phyloP scores from a whole-genome alignment of 2,329 filamentous ascomycete species.

The Colletotrichum graminicola region DNA sequence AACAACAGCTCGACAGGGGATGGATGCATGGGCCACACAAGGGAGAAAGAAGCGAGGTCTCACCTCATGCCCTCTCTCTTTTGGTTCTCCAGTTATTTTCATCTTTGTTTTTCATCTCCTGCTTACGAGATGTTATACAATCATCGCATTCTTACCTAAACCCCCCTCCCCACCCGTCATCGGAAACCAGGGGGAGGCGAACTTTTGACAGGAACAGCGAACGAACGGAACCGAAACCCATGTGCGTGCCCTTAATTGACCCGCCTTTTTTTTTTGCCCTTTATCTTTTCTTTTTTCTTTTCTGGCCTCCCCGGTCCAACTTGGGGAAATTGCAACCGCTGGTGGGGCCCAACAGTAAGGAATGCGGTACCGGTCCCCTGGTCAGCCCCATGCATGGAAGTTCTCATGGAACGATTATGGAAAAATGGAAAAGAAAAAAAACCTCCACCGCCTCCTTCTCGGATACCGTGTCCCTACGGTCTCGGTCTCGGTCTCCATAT shows the following conservation, averaged over 20 bases:
- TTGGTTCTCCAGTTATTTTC: too few species aligned
- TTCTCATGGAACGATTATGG: constrained; percentile 34
- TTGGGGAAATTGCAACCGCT: constrained; percentile 30
- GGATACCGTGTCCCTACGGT: background rate
- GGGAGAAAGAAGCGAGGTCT: background rate
- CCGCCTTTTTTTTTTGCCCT: background rate
- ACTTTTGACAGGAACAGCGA: background rate
- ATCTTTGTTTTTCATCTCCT: background rate
- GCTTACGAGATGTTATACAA: background rate
- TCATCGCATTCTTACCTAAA: background rate
- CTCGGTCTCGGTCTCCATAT: constrained; percentile 5
- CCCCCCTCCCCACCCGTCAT: background rate
- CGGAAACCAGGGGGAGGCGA: background rate
- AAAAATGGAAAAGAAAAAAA: background rate
- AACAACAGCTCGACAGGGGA: background rate
- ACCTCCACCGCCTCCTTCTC: constrained; percentile 3
- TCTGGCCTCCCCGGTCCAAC: background rate
- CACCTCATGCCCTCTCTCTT: background rate
- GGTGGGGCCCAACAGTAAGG: background rate
- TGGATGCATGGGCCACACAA: constrained; percentile 11
- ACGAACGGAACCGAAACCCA: constrained; percentile 30
- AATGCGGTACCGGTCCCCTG: background rate
- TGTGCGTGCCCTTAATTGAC: constrained; percentile 7
- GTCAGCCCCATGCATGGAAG: constrained; percentile 37
- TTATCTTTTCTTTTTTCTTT: background rate